Base-by-base conservation (phyloP, 2,329 filamentous ascomycete species). In the Aspergillus piperis region DNA sequence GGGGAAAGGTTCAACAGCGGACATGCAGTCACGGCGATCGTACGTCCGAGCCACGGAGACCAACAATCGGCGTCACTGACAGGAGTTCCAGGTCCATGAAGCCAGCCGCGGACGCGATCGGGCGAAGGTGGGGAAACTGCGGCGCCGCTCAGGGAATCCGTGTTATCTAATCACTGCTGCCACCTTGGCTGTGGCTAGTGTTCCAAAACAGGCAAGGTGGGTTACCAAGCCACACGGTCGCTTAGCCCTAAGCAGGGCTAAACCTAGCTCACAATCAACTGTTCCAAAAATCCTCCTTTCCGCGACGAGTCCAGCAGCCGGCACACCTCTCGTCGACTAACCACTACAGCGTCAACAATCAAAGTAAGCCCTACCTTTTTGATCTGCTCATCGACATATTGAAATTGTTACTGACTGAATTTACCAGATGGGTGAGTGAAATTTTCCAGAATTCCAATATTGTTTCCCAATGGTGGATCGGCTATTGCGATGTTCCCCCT, bases 361-460 rank as follows among this genome's bases (percentile, higher is more conserved):
- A 85, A 81, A 81, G 83, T 85, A 75, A 80, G 68, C 65, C 61
- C 36, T 53, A 56, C 55, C 58, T 50, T 48, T 41, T 48, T 70
- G 23, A 54, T 44, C 61, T 59, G 60, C 49, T 38, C 54, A 62
- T 61, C 59, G 64, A 54, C 59, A 60, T 60, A 21, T 47, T 53
- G 41, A 64, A 58, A 59, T 65, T 54, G 47, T 65, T 68, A 66
- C 71, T 72, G 67, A 73, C 69, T 68, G 58, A 52, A 66, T 60
- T 63, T 62, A 70, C 65, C 73, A 87, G 85, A 88, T 88, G 85
- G 85, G 85, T 88, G 83, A 86, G 85, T 83, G 74, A 65, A 63
- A 63, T 70, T 66, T 64, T 65, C 60, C 59, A 30, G 17, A 15
- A 21, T 21, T 47, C 60, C 59, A 63, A 61, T 69, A 67, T 64